phyloP scores from a whole-genome alignment of 768 basidiomycete species.

The Tylopilus subfusipes region DNA sequence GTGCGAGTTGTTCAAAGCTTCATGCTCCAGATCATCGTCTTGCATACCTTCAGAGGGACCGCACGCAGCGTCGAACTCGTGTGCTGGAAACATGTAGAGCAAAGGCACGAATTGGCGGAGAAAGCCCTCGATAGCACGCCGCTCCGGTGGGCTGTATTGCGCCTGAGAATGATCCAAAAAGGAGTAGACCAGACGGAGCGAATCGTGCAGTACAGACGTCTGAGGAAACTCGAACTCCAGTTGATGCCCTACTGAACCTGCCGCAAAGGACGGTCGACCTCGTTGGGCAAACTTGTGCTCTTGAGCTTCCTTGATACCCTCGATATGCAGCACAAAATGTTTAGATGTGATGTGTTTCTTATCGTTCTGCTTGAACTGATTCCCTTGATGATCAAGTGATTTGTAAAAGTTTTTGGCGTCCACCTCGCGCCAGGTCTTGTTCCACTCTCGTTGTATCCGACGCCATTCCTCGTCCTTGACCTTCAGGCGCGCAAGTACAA shows the following conservation, averaged over 20 bases:
- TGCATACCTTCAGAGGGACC: conserved; percentile 51
- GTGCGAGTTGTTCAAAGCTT: conserved; percentile 16
- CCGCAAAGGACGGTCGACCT: conserved; percentile 36
- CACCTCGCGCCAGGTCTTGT: conserved; percentile 93
- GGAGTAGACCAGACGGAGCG: conserved; percentile 83
- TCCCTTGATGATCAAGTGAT: conserved; percentile 93
- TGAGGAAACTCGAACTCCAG: conserved; percentile 78
- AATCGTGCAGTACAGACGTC: conserved; percentile 78
- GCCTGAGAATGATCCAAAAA: conserved; percentile 86
- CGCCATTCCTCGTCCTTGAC: conserved; percentile 98
- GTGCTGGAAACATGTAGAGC: conserved; percentile 66
- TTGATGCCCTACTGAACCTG: conserved; percentile 59
- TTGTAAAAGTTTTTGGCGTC: conserved; percentile 99
- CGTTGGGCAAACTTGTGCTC: conserved; percentile 33
- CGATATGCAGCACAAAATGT: conserved; percentile 77
- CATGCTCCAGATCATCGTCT: conserved; percentile 33
- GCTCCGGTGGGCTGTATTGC: conserved; percentile 71
- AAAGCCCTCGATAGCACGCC: conserved; percentile 80
- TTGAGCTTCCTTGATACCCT: conserved; percentile 62
- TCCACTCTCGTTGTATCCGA: conserved; percentile 91
- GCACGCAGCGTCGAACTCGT: conserved; percentile 64
- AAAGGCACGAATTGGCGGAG: conserved; percentile 80
- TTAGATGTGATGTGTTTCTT: conserved; percentile 89
- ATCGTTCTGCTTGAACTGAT: conserved; percentile 92
- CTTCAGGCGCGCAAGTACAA: conserved; percentile 84